Base-by-base conservation (phyloP, 2,329 filamentous ascomycete genomes). In the Hymenoscyphus fructigenus region DNA sequence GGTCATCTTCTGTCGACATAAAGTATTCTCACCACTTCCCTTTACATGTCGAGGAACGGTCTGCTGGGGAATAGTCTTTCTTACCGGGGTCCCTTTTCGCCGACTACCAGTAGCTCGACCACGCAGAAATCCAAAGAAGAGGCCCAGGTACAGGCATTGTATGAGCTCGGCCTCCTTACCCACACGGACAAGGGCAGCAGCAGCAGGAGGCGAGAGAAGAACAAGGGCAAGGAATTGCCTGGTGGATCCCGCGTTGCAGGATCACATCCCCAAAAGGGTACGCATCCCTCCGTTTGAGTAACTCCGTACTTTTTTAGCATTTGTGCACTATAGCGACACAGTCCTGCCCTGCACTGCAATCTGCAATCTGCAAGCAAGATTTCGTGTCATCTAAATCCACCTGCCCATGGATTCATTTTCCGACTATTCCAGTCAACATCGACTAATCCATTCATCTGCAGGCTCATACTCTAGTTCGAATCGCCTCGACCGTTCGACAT, bases 91-190 rank as follows among this genome's bases (percentile, higher is more conserved):
- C 44, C 44, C n/a, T 50, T 50, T 7, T 26, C 44, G n/a, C 44
- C 44, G 9, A 23, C n/a, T 12, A 20, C 44, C 44, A 50, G 6
- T 50, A 15, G 20, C n/a, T 23, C n/a, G 9, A 4, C n/a, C 44
- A 32, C 20, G 36, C 32, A 69, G 61, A 62, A 65, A 61, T 64
- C 67, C 36, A 67, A 65, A 63, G 63, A 67, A 66, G 65, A 67
- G 56, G 69, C 72, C 59, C 70, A 74, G 68, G 72, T 73, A 69
- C 72, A 71, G 66, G 64, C 64, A 56, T 62, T 75, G 66, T 74
- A 72, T 74, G 73, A 74, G 71, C 72, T 75, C 68, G 74, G 73
- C 70, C 71, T 74, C 17, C 67, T 73, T 28, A 67, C 65, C 63
- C 61, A 65, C 62, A 68, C 67, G 67, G 68, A 71, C 71, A 71